A percentile compares a stretch with the other conserved stretches of the same genome.
Conservation (phyloP, 805 yeast species). For the Zygotorulaspora chibaensis region DNA sequence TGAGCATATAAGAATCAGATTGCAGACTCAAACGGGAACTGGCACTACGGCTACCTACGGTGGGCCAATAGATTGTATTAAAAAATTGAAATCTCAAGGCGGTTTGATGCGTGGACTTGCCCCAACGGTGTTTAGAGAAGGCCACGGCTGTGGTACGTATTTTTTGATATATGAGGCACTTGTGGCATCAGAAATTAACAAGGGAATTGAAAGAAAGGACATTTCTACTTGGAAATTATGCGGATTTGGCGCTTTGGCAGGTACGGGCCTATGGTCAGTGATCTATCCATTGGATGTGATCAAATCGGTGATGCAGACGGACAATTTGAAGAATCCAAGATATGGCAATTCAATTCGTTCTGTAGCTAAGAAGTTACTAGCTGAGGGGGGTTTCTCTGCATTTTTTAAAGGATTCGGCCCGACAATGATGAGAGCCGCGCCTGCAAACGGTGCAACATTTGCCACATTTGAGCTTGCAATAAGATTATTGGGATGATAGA, state of each 20-base stretch:
- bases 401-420: conserved; percentile 91
- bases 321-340: conserved; percentile 53
- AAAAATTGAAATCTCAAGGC: conserved; percentile 47
- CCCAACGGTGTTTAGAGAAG: conserved; percentile 82
- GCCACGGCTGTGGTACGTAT: conserved; percentile 83
- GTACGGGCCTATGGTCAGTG: conserved; percentile 80
- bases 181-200: conserved; percentile 49
- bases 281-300: conserved; percentile 87
- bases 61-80: conserved; percentile 48
- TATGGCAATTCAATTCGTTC: conserved; percentile 56
- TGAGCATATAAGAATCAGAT: conserved; percentile 88
- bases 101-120: conserved; percentile 76
- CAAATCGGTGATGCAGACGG: conserved; percentile 84
- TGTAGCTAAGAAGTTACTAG: conserved; percentile 52
- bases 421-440: conserved; percentile 92
- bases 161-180: conserved; percentile 89
- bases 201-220: conserved; percentile 52
- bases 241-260: conserved; percentile 83
- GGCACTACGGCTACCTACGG: conserved; percentile 46
- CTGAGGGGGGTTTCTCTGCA: conserved; percentile 64
- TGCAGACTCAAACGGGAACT: conserved; percentile 67
- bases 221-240: conserved; percentile 88
- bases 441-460: conserved; percentile 96
- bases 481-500: conserved; percentile 51
- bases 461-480: conserved; percentile 88